Evolutionary conservation across 495 filamentous ascomycete species (phyloP), one percentile per base, ranked within the genome.

Genomic region (Neurospora sp.): DNA sequence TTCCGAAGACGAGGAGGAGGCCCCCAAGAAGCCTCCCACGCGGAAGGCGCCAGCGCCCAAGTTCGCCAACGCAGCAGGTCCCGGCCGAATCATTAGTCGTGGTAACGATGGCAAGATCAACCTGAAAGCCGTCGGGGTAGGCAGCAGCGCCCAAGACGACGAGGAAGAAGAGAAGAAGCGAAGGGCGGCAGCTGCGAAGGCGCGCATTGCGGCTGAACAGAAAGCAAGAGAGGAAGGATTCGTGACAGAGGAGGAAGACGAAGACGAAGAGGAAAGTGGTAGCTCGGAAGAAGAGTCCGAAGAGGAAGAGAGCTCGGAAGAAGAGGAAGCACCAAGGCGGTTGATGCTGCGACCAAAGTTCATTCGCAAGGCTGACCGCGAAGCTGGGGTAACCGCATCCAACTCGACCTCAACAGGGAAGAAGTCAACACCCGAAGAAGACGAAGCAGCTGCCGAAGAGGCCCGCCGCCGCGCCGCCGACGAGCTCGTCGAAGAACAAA

Each of bases 321-420:
- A 88, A 89, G 66, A 88, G 86, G 94, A 97, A 77, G 90, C 91
- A 14, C 90, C 91, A 0, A 88, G 89, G 66, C 87, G 89, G 70
- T 83, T 94, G 41, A 89, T 98, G 74, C 83, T 96, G 72, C 90
- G 94, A 62, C 96, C 96, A 11, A 97, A 93, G 27, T 98, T 99
- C 81, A 91, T 98, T 71, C 92, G 92, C 46, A 97, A 98, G 78
- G 88, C 86, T 70, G 87, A 93, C 74, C 89, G 96, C 66, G 85
- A 85, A 6, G 77, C 73, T 71, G 72, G 73, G 74, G 72, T 72
- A n/a, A 78, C 74, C 10, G 71, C 71, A 39, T 69, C 76, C 11
- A 73, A 76, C 12, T 62, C 54, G 59, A 69, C 20, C 70, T 18
- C 48, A 59, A 23, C 48, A 74, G 37, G 3, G 18, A 74, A 74